Evolutionary conservation across 2,329 filamentous ascomycete genomes (phyloP).

Genomic region (Whalleya microplaca): DNA sequence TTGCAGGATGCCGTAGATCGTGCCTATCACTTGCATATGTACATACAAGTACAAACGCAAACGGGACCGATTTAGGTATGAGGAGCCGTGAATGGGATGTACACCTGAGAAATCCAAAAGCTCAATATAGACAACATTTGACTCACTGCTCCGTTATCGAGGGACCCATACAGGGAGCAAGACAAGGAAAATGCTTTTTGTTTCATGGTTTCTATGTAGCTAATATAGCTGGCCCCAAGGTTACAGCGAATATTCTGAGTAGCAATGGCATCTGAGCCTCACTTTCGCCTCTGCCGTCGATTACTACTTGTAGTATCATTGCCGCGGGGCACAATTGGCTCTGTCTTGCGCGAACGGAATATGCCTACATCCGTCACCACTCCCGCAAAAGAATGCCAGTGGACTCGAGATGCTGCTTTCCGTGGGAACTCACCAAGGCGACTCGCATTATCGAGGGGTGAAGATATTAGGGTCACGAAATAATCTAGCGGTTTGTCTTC

Average conservation of each 20-base stretch:
- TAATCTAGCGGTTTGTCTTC: background rate
- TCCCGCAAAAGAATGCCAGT: background rate
- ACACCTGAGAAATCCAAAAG: background rate
- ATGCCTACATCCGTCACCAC: background rate
- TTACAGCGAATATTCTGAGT: conserved; percentile 15
- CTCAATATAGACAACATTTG: no score
- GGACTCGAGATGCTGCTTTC: conserved; percentile 4
- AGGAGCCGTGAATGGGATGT: conserved; percentile 13
- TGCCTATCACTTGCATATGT: conserved; percentile 6
- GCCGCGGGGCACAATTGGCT: conserved; percentile 14
- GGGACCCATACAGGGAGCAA: no score
- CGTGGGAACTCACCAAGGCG: background rate
- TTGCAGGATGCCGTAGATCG: conserved; percentile 14
- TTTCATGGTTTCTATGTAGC: conserved; percentile 8
- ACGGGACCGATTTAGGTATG: conserved; percentile 9
- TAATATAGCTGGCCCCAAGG: conserved; percentile 11
- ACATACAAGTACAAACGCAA: conserved; percentile 10
- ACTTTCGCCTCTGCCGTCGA: background rate
- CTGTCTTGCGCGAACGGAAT: background rate
- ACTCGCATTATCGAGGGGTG: conserved; percentile 8
- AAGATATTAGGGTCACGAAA: background rate
- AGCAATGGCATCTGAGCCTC: conserved; percentile 23
- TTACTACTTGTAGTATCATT: conserved; percentile 7
- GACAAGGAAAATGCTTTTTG: conserved; percentile 10
- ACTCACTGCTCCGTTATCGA: no score